Percentiles rank a stretch among this genome's conserved stretches.
phyloP scores from a whole-genome alignment of 2,329 filamentous ascomycete species.

The Colletotrichum coccodes region DNA sequence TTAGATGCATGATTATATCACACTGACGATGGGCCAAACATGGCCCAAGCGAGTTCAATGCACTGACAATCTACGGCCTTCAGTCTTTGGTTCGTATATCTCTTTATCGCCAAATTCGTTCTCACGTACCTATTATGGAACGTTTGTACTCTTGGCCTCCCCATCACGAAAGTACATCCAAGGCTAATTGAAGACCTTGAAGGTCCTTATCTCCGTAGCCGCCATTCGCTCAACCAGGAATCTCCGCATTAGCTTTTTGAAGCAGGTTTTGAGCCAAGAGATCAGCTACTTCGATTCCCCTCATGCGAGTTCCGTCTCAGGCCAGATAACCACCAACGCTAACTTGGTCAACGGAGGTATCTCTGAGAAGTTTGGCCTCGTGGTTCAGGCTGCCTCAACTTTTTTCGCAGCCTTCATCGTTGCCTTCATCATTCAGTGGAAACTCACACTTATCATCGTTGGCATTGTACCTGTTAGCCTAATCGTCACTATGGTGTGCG shows the following conservation, averaged over 20 bases:
- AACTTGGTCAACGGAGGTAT: constrained; percentile 57
- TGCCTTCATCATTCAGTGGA: constrained; percentile 53
- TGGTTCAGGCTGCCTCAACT: constrained; percentile 51
- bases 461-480: constrained; percentile 54
- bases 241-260: not conserved
- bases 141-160: constrained; percentile 41
- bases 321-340: constrained; percentile 59
- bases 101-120: constrained; percentile 65
- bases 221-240: constrained; percentile 48
- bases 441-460: constrained; percentile 54
- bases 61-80: too few species aligned
- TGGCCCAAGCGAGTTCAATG: too few species aligned
- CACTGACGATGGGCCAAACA: too few species aligned
- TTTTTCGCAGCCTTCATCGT: constrained; percentile 52
- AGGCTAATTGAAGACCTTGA: not conserved
- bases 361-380: constrained; percentile 55
- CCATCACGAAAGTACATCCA: too few species aligned
- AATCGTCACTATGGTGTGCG: constrained; percentile 49
- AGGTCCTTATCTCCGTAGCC: constrained; percentile 49
- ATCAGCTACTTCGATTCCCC: constrained; percentile 64
- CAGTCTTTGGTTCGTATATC: constrained; percentile 50
- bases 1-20: too few species aligned
- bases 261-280: constrained; percentile 52
- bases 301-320: constrained; percentile 52
- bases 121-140: constrained; percentile 66